phyloP scores from a whole-genome alignment of 23 red algal genomes.

The Agarophyton chilense region DNA sequence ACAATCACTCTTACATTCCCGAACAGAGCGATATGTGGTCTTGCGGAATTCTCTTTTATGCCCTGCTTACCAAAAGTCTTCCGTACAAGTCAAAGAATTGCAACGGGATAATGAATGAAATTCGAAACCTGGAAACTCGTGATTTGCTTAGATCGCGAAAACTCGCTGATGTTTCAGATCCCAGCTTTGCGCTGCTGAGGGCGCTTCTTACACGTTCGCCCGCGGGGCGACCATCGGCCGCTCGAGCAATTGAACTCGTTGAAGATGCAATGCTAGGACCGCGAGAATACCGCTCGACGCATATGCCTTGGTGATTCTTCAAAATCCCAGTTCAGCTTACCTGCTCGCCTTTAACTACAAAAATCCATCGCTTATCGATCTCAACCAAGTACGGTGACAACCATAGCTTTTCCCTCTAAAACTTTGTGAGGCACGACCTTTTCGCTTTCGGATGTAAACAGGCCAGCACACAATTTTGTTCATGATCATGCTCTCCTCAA shows the following conservation, averaged over 20 bases:
- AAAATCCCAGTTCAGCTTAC: background rate
- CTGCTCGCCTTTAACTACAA: background rate
- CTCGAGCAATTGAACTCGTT: slow-evolving; percentile 8
- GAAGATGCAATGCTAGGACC: slow-evolving; percentile 45
- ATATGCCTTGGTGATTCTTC: background rate
- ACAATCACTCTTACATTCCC: slow-evolving; percentile 36
- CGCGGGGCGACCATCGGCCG: slow-evolving; percentile 5
- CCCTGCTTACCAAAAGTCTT: slow-evolving; percentile 76
- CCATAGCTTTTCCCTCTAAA: background rate
- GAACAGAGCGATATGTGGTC: slow-evolving; percentile 89
- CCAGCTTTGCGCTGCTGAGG: slow-evolving; percentile 2
- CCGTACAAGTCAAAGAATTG: slow-evolving; percentile 58
- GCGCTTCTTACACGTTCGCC: slow-evolving; percentile 5
- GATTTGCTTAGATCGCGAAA: slow-evolving; percentile 1
- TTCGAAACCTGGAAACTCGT: background rate
- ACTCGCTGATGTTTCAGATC: slow-evolving; percentile 1
- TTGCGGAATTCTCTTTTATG: slow-evolving; percentile 82
- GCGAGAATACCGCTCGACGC: background rate
- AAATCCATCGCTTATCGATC: background rate
- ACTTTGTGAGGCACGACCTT: no score
- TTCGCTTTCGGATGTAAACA: slow-evolving; percentile 7
- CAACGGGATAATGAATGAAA: background rate
- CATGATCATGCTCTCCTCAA: no score
- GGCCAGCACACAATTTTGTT: background rate
- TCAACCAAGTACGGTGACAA: background rate